These are phyloP conservation scores for Rhododendron griersonianum DNA, from an alignment of 148 eudicot genomes.

Conservation along the genomic window DNA sequence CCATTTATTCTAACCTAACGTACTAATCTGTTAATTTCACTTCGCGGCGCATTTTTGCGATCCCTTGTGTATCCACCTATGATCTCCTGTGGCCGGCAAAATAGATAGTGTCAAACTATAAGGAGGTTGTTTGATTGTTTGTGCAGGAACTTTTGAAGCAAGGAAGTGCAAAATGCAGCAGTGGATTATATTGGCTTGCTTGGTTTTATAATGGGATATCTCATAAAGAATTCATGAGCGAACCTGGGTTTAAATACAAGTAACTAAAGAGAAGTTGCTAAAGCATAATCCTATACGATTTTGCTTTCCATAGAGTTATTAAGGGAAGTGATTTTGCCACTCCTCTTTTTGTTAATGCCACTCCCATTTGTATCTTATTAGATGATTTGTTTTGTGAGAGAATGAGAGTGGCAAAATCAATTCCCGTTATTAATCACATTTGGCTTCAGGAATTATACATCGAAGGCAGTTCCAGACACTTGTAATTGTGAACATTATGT, in stretches of 20 bases:
- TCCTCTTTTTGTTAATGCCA: too few relatives aligned
- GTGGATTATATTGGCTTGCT: constrained; percentile 50
- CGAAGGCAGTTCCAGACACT: neutral
- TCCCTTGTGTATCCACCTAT: neutral
- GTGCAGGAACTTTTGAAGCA: constrained; percentile 52
- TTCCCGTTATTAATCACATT: neutral
- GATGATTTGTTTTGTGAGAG: too few relatives aligned
- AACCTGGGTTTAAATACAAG: neutral
- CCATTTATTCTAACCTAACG: neutral
- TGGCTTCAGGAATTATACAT: neutral
- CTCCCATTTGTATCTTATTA: too few relatives aligned
- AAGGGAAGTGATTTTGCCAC: too few relatives aligned
- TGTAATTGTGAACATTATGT: too few relatives aligned
- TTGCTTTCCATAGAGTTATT: neutral
- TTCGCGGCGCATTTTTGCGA: neutral
- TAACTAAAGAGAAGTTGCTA: neutral
- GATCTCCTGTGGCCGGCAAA: neutral
- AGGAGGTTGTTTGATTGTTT: neutral
- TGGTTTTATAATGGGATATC: constrained; percentile 53
- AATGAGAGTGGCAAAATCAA: too few relatives aligned
- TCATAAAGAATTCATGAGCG: constrained; percentile 32
- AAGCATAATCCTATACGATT: neutral
- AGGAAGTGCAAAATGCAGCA: constrained; percentile 32
- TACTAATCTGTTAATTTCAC: neutral
- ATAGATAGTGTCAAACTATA: neutral